These are phyloP conservation scores for Boletus chippewaensis DNA, from an alignment of 1,284 basidiomycete species.

Conservation along the genomic window DNA sequence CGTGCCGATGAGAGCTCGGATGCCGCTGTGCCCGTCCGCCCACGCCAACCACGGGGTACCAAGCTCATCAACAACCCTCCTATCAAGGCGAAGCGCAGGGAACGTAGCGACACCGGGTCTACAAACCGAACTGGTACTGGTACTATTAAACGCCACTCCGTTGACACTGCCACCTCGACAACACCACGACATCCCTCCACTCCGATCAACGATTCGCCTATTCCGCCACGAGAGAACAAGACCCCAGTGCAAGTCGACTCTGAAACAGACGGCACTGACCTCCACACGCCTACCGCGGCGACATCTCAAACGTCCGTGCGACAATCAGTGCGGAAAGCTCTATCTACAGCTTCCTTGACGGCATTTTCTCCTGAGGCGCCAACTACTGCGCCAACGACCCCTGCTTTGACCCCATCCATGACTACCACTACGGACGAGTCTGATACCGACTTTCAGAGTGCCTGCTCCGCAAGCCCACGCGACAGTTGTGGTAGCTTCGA, in stretches of 20 bases:
- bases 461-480: conserved; percentile 68
- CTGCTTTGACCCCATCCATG: conserved; percentile 38
- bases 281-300: conserved; percentile 24
- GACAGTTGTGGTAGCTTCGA: conserved; percentile 48
- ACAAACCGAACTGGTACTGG: conserved; percentile 30
- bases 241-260: conserved; percentile 24
- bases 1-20: conserved; percentile 33
- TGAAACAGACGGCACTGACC: conserved; percentile 25
- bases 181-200: conserved; percentile 31
- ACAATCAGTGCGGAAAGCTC: conserved; percentile 33
- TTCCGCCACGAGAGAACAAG: conserved; percentile 28
- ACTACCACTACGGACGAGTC: conserved; percentile 64
- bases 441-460: conserved; percentile 79
- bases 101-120: conserved; percentile 32
- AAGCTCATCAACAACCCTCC: conserved; percentile 32
- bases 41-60: conserved; percentile 22
- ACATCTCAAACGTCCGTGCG: conserved; percentile 7
- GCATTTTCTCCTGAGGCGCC: conserved; percentile 29
- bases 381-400: conserved; percentile 34
- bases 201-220: conserved; percentile 27
- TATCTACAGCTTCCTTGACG: conserved; percentile 32
- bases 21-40: conserved; percentile 23
- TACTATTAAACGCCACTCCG: conserved; percentile 20
- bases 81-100: conserved; percentile 29
- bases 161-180: conserved; percentile 21